A percentile compares a stretch with the other conserved stretches of the same genome.
These are phyloP conservation scores for Candida sp. DNA, from an alignment of 1,139 yeast genomes.

Conservation along the genomic window DNA sequence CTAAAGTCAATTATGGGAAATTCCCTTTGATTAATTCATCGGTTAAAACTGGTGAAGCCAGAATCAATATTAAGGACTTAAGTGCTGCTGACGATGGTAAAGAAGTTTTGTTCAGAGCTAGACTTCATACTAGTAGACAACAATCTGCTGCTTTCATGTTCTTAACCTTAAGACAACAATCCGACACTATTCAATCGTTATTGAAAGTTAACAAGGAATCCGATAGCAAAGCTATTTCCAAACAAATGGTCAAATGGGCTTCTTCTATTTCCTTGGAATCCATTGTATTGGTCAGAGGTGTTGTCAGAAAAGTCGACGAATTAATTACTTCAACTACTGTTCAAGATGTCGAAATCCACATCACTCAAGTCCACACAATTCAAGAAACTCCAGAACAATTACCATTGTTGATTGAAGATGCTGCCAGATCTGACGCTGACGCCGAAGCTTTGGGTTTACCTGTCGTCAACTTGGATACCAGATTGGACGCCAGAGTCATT, in stretches of 20 bases:
- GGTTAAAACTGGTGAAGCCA: slow-evolving; percentile 55
- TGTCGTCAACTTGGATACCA: slow-evolving; percentile 91
- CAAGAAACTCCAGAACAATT: slow-evolving; percentile 89
- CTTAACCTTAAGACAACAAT: slow-evolving; percentile 88
- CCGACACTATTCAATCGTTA: slow-evolving; percentile 77
- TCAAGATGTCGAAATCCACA: slow-evolving; percentile 83
- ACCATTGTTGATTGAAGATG: slow-evolving; percentile 95
- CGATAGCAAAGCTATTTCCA: slow-evolving; percentile 66
- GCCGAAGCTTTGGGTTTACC: slow-evolving; percentile 93
- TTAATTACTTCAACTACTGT: slow-evolving; percentile 87
- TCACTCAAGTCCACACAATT: slow-evolving; percentile 70
- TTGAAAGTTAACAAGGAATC: slow-evolving; percentile 59
- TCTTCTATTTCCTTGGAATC: slow-evolving; percentile 83
- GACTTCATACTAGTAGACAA: slow-evolving; percentile 89
- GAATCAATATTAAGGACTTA: slow-evolving; percentile 57
- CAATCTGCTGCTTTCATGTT: slow-evolving; percentile 96
- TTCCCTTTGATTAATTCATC: slow-evolving; percentile 81
- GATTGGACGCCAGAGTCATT: slow-evolving; percentile 92
- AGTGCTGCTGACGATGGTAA: slow-evolving; percentile 70
- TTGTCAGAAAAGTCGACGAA: slow-evolving; percentile 80
- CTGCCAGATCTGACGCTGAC: slow-evolving; percentile 90
- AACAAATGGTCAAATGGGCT: slow-evolving; percentile 97
- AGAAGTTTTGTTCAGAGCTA: slow-evolving; percentile 83
- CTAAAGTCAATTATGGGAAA: slow-evolving; percentile 86
- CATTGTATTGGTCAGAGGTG: slow-evolving; percentile 88